Percentiles rank a stretch among this genome's conserved stretches.
Evolutionary conservation across 306 rosid genomes (phyloP).

Genomic region (Sesbania bispinosa): DNA sequence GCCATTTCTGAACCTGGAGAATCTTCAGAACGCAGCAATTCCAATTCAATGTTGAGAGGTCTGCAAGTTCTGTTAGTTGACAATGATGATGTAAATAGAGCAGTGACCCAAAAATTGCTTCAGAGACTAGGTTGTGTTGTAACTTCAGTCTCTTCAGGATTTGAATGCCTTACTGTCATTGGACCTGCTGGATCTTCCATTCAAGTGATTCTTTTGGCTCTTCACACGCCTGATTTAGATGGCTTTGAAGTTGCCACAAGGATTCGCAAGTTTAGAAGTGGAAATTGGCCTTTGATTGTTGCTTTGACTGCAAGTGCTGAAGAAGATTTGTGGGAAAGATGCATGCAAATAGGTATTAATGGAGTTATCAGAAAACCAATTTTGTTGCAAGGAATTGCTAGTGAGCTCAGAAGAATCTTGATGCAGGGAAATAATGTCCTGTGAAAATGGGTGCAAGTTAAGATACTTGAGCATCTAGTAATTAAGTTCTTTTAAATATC

Average conservation of each 20-base stretch:
- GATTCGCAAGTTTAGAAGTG: conserved; percentile 76
- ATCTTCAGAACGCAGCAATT: conserved; percentile 52
- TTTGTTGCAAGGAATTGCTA: conserved; percentile 74
- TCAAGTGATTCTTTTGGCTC: conserved; percentile 76
- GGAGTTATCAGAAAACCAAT: conserved; percentile 84
- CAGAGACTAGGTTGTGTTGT: conserved; percentile 89
- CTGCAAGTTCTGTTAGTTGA: conserved; percentile 80
- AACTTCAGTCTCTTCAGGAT: conserved; percentile 74
- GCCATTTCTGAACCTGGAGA: conserved; percentile 82
- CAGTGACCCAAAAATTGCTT: conserved; percentile 75
- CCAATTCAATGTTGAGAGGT: conserved; percentile 71
- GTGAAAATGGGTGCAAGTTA: conserved; percentile 36
- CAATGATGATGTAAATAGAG: conserved; percentile 87
- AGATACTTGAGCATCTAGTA: conserved; percentile 33
- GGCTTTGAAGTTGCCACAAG: conserved; percentile 77
- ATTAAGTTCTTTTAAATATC: conserved; percentile 26
- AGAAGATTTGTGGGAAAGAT: conserved; percentile 82
- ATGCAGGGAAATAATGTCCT: conserved; percentile 54
- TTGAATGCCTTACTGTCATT: conserved; percentile 70
- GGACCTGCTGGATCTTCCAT: conserved; percentile 62
- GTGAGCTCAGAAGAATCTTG: conserved; percentile 75
- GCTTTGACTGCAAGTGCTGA: conserved; percentile 68
- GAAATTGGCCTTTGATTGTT: conserved; percentile 75
- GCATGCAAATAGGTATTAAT: conserved; percentile 74
- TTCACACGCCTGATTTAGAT: conserved; percentile 81